These are phyloP conservation scores for Ustilago xerochloae DNA, from an alignment of 1,284 basidiomycete genomes.

Conservation along the genomic window DNA sequence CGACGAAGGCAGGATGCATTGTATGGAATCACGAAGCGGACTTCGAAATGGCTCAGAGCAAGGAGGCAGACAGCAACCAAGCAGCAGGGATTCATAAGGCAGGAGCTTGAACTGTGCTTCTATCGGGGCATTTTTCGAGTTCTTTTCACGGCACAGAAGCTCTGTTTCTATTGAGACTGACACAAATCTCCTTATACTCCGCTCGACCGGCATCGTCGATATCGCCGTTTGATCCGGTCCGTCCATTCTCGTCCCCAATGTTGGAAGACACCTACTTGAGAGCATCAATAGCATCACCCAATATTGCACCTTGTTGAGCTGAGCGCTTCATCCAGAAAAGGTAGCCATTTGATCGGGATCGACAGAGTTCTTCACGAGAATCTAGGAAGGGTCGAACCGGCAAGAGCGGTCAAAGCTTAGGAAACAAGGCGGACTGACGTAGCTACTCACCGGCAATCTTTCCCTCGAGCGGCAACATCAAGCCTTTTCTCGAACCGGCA, in stretches of 20 bases:
- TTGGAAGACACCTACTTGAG: background rate
- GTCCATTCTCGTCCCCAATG: background rate
- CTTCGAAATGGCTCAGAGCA: background rate
- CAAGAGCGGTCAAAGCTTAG: background rate
- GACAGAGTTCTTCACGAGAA: background rate
- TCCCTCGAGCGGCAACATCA: background rate
- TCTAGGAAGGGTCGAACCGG: background rate
- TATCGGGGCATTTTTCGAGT: background rate
- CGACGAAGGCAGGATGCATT: background rate
- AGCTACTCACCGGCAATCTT: slow-evolving; percentile 4
- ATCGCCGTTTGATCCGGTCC: background rate
- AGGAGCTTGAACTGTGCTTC: background rate
- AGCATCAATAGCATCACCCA: background rate
- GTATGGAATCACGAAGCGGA: background rate
- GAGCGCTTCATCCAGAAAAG: too few species aligned
- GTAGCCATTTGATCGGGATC: background rate
- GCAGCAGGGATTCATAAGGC: background rate
- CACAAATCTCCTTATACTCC: background rate
- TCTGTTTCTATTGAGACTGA: background rate
- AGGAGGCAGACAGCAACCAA: too few species aligned
- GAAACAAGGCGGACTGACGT: background rate
- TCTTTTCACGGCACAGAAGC: background rate
- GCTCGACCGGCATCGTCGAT: background rate
- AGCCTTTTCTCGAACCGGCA: background rate
- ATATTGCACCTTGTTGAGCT: too few species aligned